These are phyloP conservation scores for Fusarium sp. DNA, from an alignment of 2,329 filamentous ascomycete species.

Conservation along the genomic window DNA sequence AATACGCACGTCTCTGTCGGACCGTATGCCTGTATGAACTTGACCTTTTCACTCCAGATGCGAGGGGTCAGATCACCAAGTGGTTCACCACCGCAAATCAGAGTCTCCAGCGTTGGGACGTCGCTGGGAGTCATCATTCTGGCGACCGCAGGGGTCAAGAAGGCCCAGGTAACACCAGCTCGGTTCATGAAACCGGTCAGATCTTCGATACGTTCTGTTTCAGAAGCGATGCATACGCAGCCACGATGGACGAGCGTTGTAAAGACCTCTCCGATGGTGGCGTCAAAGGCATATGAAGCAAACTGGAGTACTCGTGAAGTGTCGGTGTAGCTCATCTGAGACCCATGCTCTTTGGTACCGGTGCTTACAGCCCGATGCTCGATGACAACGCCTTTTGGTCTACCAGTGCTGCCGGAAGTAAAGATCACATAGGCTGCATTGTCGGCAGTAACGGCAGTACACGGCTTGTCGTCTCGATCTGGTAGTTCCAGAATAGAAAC, in stretches of 20 bases:
- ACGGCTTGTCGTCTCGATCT: neutral
- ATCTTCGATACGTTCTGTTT: neutral
- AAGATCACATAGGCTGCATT: neutral
- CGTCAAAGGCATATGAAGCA: neutral
- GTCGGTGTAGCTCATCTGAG: neutral
- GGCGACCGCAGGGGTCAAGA: neutral
- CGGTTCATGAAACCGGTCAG: neutral
- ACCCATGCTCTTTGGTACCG: neutral
- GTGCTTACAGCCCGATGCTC: neutral
- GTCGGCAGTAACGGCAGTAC: neutral
- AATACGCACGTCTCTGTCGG: slow-evolving; percentile 30
- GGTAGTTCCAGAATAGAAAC: neutral
- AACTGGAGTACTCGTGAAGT: neutral
- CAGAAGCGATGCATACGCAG: neutral
- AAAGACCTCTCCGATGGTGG: neutral
- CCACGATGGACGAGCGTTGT: neutral
- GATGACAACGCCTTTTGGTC: neutral
- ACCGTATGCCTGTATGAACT: slow-evolving; percentile 37
- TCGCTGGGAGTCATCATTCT: neutral
- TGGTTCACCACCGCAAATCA: neutral
- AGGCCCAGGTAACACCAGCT: neutral
- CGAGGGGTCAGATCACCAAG: slow-evolving; percentile 1
- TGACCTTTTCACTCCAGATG: slow-evolving; percentile 10
- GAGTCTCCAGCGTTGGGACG: neutral
- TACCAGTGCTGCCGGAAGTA: neutral